Evolutionary conservation across 495 filamentous ascomycete species (phyloP), one percentile per base, ranked within the genome.

Genomic region (Annulohypoxylon nitens): DNA sequence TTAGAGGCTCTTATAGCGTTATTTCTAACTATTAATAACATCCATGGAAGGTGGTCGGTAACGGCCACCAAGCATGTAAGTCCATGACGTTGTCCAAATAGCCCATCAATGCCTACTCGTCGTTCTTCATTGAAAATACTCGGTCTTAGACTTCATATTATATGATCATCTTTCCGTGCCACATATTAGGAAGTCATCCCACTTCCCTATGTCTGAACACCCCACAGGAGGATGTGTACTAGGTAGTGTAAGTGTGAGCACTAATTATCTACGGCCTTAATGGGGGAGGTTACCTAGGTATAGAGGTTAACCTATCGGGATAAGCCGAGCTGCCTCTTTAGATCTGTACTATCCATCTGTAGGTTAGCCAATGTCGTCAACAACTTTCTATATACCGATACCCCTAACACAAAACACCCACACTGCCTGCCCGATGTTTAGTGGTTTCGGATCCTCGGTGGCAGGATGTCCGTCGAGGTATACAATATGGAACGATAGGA

Each of bases 301-400:
- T 20, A 47, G 18, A 47, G 43, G 43, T 20, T 34, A 55, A 25
- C 51, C 25, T 55, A 55, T 51, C 48, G 18, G 48, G 51, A 55
- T 55, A 55, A 34, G n/a, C 25, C 51, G 26, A 33, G 51, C 26
- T 34, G 51, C 51, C 51, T 16, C n/a, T 55, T 55, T 34, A 55
- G 51, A 55, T 34, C 14, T 34, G 20, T n/a, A 14, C 14, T 43
- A 43, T n/a, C 39, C 0, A 43, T 4, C 39, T 26, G 10, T 9
- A 2, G 0, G 18, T 2, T 16, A 20, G 45, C 16, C 16, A 50
- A 50, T 50, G 18, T 7, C 18, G 10, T 50, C 10, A 20, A 20
- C 8, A n/a, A 50, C 45, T 20, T 23, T 6, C 14, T 9, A 14
- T 12, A 18, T 26, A 18, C 48, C 48, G 25, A 51, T 25, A 26